Conservation (phyloP, 352 stramenopile species). For the Peronospora belbahrii region DNA sequence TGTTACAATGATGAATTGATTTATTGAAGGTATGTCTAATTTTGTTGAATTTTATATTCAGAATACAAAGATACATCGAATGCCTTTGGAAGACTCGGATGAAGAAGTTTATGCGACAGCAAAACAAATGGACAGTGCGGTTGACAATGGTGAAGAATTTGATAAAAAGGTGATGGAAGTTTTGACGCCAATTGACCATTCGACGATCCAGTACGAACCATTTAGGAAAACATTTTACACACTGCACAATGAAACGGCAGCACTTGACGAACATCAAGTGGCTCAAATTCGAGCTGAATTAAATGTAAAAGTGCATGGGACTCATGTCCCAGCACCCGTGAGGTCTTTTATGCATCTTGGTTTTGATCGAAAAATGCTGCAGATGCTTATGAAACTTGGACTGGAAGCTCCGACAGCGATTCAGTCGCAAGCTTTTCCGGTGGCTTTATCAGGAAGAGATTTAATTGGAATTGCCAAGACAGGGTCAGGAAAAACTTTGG, state of each 20-base stretch:
- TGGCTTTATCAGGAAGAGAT: constrained; percentile 68
- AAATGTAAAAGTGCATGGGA: constrained; percentile 39
- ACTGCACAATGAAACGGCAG: constrained; percentile 32
- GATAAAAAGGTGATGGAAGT: constrained; percentile 66
- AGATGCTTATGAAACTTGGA: constrained; percentile 55
- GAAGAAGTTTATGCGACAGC: constrained; percentile 71
- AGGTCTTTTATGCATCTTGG: constrained; percentile 69
- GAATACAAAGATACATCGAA: constrained; percentile 33
- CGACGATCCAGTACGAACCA: constrained; percentile 60
- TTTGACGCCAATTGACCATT: constrained; percentile 64
- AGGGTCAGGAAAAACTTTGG: constrained; percentile 95
- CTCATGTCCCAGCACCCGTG: constrained; percentile 47
- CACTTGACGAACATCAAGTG: constrained; percentile 31
- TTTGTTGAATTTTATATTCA: constrained; percentile 8
- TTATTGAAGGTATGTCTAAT: background rate
- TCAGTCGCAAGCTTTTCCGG: constrained; percentile 74
- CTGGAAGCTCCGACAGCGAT: constrained; percentile 76
- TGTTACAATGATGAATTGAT: too few relatives aligned
- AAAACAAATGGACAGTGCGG: constrained; percentile 33
- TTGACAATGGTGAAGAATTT: constrained; percentile 22
- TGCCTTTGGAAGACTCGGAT: constrained; percentile 43
- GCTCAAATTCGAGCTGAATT: constrained; percentile 39
- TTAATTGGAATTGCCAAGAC: constrained; percentile 91
- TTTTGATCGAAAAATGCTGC: constrained; percentile 62
- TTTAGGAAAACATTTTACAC: constrained; percentile 81